A percentile compares a stretch with the other conserved stretches of the same genome.
Evolutionary conservation across 345 rosid genomes (phyloP).

Genomic region (Durio zibethinus): DNA sequence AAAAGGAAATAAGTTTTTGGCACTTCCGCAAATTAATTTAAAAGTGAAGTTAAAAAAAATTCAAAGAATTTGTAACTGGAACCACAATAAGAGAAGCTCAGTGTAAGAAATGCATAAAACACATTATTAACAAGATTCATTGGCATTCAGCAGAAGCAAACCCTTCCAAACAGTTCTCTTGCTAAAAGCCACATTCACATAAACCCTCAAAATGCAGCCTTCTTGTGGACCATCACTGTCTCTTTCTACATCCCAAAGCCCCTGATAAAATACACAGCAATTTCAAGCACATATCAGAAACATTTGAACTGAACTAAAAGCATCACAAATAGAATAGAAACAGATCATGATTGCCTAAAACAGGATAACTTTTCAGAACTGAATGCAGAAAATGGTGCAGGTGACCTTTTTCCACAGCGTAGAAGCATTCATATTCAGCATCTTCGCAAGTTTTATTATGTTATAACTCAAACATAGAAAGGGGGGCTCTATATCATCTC

Average conservation of each 20-base stretch:
- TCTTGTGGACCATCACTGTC: conserved; percentile 50
- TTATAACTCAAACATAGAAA: not conserved
- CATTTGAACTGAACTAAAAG: not conserved
- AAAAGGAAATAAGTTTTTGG: not conserved
- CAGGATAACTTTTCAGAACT: not conserved
- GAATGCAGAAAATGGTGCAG: not conserved
- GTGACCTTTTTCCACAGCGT: not conserved
- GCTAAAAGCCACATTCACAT: conserved; percentile 73
- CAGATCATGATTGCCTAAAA: not conserved
- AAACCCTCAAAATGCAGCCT: conserved; percentile 61
- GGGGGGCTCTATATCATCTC: not conserved
- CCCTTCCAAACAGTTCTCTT: conserved; percentile 95
- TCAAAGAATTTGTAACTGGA: not conserved
- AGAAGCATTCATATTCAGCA: not conserved
- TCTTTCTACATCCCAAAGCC: conserved; percentile 70
- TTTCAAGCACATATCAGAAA: not conserved
- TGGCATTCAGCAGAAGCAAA: conserved; percentile 24
- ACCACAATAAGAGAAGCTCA: not conserved
- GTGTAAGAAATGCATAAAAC: not conserved
- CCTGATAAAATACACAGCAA: conserved; percentile 36
- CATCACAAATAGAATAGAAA: not conserved
- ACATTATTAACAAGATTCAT: not conserved
- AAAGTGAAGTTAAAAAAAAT: not conserved
- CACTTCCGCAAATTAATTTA: not conserved
- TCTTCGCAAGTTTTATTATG: not conserved